Evolutionary conservation across 495 filamentous ascomycete genomes (phyloP), one percentile per base, ranked within the genome.

Genomic region (Extremus antarcticus): DNA sequence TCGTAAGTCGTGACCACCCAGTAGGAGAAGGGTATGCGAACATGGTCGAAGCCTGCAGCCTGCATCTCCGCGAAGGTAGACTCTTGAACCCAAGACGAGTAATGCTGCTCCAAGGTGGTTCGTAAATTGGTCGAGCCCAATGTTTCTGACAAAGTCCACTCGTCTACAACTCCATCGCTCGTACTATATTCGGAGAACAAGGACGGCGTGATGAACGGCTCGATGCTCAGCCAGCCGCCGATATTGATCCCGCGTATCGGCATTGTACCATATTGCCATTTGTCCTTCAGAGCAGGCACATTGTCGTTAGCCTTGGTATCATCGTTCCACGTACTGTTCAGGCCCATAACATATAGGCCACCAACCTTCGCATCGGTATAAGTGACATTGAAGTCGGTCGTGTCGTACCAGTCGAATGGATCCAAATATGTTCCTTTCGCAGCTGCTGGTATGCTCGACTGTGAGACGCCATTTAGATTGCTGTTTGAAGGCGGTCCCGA

Each of bases 141-240:
- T 56, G 84, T 72, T 39, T 70, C 68, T 53, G 78, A 81, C 41
- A 97, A 71, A 0, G 88, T 95, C 61, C 78, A 96, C 70, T 99
- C 94, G 63, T 99, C 94, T 19, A 96, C 74, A 50, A 97, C 77
- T 16, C 77, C 79, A 47, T 82, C 68, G 16, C 67, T 71, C 1
- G 69, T 61, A 49, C 78, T 74, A 70, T 87, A 95, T 8, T 58
- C 58, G 1, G 82, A 68, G 65, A 99, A 99, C 25, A 96, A 74
- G 1, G 89, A 95, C 0, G 94, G 94, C 16, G 85, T 89, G 64
- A 99, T 96, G 63, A 94, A 95, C 0, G 94, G 94, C 59, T 99
- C 94, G 8, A 99, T 72, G 0, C 84, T 86, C 2, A 99, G 77
- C 94, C 92, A 99, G 24, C 94, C 94, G 35, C 94, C 92, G 2